Evolutionary conservation across 805 yeast species (phyloP).

Genomic region (Hanseniaspora lindneri): DNA sequence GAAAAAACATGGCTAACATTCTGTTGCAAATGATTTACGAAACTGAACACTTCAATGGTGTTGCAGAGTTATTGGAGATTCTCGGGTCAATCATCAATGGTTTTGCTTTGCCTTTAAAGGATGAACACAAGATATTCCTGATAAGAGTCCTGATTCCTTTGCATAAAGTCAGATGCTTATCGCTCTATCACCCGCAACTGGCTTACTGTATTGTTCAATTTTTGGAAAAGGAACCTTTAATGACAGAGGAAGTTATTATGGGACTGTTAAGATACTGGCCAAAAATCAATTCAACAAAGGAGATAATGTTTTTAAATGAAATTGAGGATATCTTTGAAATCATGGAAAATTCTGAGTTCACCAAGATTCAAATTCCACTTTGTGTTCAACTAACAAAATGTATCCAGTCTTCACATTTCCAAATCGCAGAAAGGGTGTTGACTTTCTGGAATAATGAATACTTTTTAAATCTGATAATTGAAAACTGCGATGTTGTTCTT

Average conservation of each 20-base stretch:
- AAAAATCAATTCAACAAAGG: slow-evolving; percentile 85
- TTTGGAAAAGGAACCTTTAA: slow-evolving; percentile 79
- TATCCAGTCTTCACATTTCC: slow-evolving; percentile 90
- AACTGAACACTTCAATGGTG: slow-evolving; percentile 90
- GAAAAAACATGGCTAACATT: slow-evolving; percentile 84
- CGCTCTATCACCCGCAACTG: slow-evolving; percentile 89
- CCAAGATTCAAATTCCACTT: slow-evolving; percentile 81
- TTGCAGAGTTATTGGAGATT: slow-evolving; percentile 87
- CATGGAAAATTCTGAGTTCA: slow-evolving; percentile 85
- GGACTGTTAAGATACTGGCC: slow-evolving; percentile 95
- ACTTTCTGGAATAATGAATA: slow-evolving; percentile 93
- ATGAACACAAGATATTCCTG: slow-evolving; percentile 86
- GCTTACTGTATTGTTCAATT: slow-evolving; percentile 96
- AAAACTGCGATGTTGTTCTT: slow-evolving; percentile 79
- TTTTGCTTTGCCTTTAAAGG: slow-evolving; percentile 91
- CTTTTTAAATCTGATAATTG: slow-evolving; percentile 79
- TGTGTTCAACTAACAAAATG: slow-evolving; percentile 91
- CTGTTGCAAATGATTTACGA: slow-evolving; percentile 89
- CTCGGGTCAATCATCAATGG: slow-evolving; percentile 95
- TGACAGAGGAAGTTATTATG: slow-evolving; percentile 94
- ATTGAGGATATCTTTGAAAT: slow-evolving; percentile 94
- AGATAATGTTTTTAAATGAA: slow-evolving; percentile 89
- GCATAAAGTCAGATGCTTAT: slow-evolving; percentile 80
- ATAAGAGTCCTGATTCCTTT: slow-evolving; percentile 79
- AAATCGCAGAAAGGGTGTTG: slow-evolving; percentile 88